These are phyloP conservation scores for Arthrinium puccinioides DNA, from an alignment of 2,329 filamentous ascomycete species.

Conservation along the genomic window DNA sequence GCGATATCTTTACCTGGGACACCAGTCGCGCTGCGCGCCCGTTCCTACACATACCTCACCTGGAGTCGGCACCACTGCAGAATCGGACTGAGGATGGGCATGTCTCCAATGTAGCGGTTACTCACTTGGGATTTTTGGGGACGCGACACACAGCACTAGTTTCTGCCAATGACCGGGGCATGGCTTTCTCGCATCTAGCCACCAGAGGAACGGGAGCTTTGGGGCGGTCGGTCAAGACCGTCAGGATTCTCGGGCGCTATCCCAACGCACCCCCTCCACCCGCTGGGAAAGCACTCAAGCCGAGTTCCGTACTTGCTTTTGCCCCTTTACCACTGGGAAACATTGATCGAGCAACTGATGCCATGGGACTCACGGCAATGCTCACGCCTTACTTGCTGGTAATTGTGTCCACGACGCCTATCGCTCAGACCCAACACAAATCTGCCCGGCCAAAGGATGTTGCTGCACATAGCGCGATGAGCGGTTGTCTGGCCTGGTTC, in stretches of 20 bases:
- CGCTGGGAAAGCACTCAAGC: conserved; percentile 65
- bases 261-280: conserved; percentile 59
- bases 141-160: conserved; percentile 90
- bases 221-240: conserved; percentile 79
- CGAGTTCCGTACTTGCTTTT: conserved; percentile 91
- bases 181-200: conserved; percentile 97
- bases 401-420: conserved; percentile 92
- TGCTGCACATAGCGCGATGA: conserved; percentile 82
- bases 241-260: conserved; percentile 85
- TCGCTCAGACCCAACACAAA: conserved; percentile 96
- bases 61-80: conserved; percentile 59
- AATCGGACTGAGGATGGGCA: conserved; percentile 74
- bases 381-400: conserved; percentile 92
- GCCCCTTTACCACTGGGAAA: conserved; percentile 89
- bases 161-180: conserved; percentile 88
- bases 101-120: conserved; percentile 65
- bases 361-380: conserved; percentile 86
- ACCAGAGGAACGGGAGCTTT: conserved; percentile 84
- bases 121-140: conserved; percentile 91
- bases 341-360: conserved; percentile 79
- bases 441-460: conserved; percentile 86
- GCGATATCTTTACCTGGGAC: conserved; percentile 96
- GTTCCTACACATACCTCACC: conserved; percentile 78
- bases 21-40: conserved; percentile 73
- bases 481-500: conserved; percentile 93